Conservation (phyloP, 2,329 filamentous ascomycete species). For the Arthrobotrys pseudoclavata region DNA sequence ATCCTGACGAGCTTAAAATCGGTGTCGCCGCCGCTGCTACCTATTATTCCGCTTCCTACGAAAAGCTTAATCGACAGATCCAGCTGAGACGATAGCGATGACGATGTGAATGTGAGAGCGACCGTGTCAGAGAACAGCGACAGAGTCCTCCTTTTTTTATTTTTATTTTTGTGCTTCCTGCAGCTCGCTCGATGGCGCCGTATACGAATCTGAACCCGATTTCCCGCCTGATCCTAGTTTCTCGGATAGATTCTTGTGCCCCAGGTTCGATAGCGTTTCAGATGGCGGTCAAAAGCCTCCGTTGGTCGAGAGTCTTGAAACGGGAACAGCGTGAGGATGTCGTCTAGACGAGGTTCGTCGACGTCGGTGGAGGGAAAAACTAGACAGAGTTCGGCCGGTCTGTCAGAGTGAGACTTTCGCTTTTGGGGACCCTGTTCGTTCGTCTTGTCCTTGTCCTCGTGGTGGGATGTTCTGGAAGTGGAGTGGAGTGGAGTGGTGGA, state of each 20-base stretch:
- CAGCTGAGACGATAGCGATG: slow-evolving; percentile 21
- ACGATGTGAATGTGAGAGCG: neutral
- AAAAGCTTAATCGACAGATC: slow-evolving; percentile 17
- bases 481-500: slow-evolving; percentile 24
- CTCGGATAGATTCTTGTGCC: slow-evolving; percentile 43
- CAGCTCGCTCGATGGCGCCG: slow-evolving; percentile 16
- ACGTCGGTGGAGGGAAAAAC: slow-evolving; percentile 29
- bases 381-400: slow-evolving; percentile 17
- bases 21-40: neutral
- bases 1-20: slow-evolving; percentile 7
- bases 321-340: slow-evolving; percentile 31
- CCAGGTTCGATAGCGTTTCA: slow-evolving; percentile 52
- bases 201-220: slow-evolving; percentile 43
- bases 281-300: slow-evolving; percentile 34
- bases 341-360: slow-evolving; percentile 21
- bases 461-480: slow-evolving; percentile 19
- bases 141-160: slow-evolving; percentile 16
- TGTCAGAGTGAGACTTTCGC: slow-evolving; percentile 27
- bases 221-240: slow-evolving; percentile 52
- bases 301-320: slow-evolving; percentile 40
- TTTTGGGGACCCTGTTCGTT: slow-evolving; percentile 6
- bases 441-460: slow-evolving; percentile 18
- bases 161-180: neutral
- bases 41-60: slow-evolving; percentile 5
- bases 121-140: slow-evolving; percentile 5